phyloP scores from a whole-genome alignment of 306 rosid species.

The Glycine latifolia region DNA sequence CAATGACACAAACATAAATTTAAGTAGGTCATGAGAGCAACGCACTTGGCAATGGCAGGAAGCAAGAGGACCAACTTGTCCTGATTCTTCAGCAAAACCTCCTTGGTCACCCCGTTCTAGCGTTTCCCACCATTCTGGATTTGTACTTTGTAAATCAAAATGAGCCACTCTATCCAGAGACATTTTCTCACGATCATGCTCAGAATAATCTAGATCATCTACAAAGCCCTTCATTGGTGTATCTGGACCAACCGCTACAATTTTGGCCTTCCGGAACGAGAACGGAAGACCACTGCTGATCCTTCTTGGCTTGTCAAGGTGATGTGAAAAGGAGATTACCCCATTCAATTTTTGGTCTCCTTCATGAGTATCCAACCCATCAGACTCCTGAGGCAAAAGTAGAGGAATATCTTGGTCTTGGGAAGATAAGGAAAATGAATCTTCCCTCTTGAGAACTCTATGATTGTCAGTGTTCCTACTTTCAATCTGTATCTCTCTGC shows the following conservation, averaged over 20 bases:
- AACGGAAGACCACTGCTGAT: slow-evolving; percentile 52
- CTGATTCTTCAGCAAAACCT: slow-evolving; percentile 75
- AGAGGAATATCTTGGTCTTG: slow-evolving; percentile 83
- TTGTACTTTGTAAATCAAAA: slow-evolving; percentile 46
- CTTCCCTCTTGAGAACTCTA: slow-evolving; percentile 58
- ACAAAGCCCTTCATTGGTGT: slow-evolving; percentile 90
- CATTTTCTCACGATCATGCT: slow-evolving; percentile 50
- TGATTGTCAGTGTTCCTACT: slow-evolving; percentile 44
- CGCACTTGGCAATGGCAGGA: slow-evolving; percentile 94
- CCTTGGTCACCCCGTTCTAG: slow-evolving; percentile 86
- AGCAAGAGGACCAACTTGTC: slow-evolving; percentile 93
- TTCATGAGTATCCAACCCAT: slow-evolving; percentile 53
- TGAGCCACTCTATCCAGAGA: slow-evolving; percentile 43
- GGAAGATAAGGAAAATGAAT: slow-evolving; percentile 72
- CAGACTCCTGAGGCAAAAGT: slow-evolving; percentile 76
- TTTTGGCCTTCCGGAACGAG: slow-evolving; percentile 56
- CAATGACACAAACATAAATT: not conserved
- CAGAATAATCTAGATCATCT: slow-evolving; percentile 65
- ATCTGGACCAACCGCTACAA: slow-evolving; percentile 71
- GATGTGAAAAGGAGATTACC: slow-evolving; percentile 41
- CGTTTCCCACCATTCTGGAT: slow-evolving; percentile 93
- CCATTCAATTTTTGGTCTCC: slow-evolving; percentile 58
- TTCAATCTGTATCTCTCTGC: slow-evolving; percentile 63
- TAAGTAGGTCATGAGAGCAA: slow-evolving; percentile 29
- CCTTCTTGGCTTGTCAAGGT: slow-evolving; percentile 48